These are phyloP conservation scores for Rhodotorula kratochvilovae DNA, from an alignment of 768 basidiomycete genomes.

Conservation along the genomic window DNA sequence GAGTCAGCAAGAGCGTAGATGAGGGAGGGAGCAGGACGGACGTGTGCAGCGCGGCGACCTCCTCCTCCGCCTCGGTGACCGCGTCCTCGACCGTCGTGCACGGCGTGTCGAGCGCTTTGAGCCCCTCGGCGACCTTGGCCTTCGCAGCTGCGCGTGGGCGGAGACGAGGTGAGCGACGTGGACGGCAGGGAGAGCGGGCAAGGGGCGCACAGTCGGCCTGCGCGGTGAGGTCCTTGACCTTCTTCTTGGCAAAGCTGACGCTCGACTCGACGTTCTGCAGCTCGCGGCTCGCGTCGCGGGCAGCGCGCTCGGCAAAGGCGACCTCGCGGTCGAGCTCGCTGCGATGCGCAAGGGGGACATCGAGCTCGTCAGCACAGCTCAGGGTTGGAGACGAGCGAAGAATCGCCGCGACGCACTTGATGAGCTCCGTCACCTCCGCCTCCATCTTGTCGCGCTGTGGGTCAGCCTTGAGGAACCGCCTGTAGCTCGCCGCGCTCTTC, in stretches of 20 bases:
- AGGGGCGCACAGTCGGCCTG: conserved; percentile 59
- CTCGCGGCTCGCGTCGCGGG: conserved; percentile 55
- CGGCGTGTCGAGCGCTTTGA: conserved; percentile 40
- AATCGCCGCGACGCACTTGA: conserved; percentile 54
- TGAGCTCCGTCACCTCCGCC: conserved; percentile 60
- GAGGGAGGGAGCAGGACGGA: not conserved
- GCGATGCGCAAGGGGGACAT: not conserved
- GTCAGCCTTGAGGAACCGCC: conserved; percentile 21
- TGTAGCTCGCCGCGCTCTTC: conserved; percentile 52
- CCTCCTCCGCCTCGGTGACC: conserved; percentile 43
- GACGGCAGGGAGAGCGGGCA: not conserved
- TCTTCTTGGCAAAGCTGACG: conserved; percentile 59
- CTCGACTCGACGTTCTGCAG: conserved; percentile 64
- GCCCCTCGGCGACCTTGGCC: conserved; percentile 50
- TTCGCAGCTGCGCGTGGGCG: conserved; percentile 46
- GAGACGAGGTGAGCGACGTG: conserved; percentile 44
- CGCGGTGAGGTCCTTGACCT: conserved; percentile 60
- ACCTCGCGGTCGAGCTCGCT: conserved; percentile 70
- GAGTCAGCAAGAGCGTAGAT: not conserved
- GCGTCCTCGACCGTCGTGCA: conserved; percentile 45
- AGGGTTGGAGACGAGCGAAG: too few relatives aligned
- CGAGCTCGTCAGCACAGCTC: too few relatives aligned
- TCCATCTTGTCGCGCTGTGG: conserved; percentile 66
- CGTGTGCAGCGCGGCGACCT: conserved; percentile 39
- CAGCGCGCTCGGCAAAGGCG: conserved; percentile 51